Evolutionary conservation across 1,284 basidiomycete genomes (phyloP).

Genomic region (Tilletiopsis washingtonensis): DNA sequence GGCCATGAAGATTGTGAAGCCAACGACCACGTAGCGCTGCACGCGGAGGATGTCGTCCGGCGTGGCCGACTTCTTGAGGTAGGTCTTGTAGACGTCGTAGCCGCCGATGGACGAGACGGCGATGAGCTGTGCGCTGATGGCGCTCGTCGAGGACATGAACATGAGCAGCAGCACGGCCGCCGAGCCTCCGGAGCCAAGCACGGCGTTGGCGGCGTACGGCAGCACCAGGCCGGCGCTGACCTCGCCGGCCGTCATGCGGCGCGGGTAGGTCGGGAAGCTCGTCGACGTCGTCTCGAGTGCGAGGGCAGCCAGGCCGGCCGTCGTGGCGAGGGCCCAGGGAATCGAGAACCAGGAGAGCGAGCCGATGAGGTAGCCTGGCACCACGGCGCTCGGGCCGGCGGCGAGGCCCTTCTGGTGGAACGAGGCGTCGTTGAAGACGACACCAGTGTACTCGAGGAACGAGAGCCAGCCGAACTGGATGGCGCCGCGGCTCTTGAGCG

Average conservation of each 20-base stretch:
- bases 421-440: slow-evolving; percentile 26
- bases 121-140: slow-evolving; percentile 31
- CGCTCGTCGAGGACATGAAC: slow-evolving; percentile 41
- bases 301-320: slow-evolving; percentile 30
- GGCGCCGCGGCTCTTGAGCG: slow-evolving; percentile 29
- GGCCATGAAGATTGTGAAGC: slow-evolving; percentile 37
- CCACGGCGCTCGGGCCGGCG: slow-evolving; percentile 26
- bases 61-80: slow-evolving; percentile 23
- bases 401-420: slow-evolving; percentile 39
- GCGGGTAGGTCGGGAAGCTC: slow-evolving; percentile 33
- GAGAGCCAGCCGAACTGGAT: slow-evolving; percentile 24
- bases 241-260: slow-evolving; percentile 21
- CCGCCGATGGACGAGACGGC: slow-evolving; percentile 27
- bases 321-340: slow-evolving; percentile 33
- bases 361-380: slow-evolving; percentile 36
- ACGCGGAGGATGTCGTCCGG: slow-evolving; percentile 22
- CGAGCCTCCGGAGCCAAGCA: slow-evolving; percentile 31
- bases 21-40: slow-evolving; percentile 35
- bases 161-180: slow-evolving; percentile 30
- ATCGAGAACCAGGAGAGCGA: slow-evolving; percentile 36
- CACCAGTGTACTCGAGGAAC: slow-evolving; percentile 33
- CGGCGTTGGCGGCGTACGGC: slow-evolving; percentile 34
- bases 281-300: slow-evolving; percentile 32
- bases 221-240: slow-evolving; percentile 35
- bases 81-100: slow-evolving; percentile 31